phyloP scores from a whole-genome alignment of 2,329 filamentous ascomycete genomes.

The Colletotrichum australisinense region DNA sequence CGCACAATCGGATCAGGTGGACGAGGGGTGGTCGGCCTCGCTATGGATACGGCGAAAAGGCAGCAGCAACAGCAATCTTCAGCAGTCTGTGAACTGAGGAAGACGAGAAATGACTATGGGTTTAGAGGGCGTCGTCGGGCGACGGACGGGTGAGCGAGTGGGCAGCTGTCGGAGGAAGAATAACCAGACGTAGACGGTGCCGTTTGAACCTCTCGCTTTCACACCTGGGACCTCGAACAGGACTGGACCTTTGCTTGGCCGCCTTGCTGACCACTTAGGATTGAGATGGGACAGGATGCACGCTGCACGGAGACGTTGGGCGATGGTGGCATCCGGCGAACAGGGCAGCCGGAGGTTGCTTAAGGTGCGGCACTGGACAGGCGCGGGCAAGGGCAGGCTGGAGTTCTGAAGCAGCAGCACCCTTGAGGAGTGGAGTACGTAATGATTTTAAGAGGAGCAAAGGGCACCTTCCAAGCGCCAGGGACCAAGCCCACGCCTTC shows the following conservation, averaged over 20 bases:
- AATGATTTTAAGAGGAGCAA: constrained; percentile 1
- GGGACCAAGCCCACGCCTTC: not conserved
- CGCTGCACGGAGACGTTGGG: not conserved
- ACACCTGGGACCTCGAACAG: not conserved
- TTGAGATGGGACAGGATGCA: not conserved
- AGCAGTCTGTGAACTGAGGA: not conserved
- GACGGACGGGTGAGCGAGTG: constrained; percentile 12
- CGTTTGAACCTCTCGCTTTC: not conserved
- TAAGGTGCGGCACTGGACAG: not conserved
- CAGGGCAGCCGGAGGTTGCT: not conserved
- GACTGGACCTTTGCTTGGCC: not conserved
- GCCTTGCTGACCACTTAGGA: not conserved
- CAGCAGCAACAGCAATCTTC: not conserved
- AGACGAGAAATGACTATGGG: not conserved
- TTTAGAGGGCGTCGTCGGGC: constrained; percentile 19
- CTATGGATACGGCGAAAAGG: not conserved
- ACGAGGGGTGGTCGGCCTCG: not conserved
- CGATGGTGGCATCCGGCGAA: constrained; percentile 1
- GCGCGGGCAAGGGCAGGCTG: not conserved
- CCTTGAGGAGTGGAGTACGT: not conserved
- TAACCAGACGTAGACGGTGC: not conserved
- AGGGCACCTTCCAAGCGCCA: not conserved
- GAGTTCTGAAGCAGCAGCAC: not conserved
- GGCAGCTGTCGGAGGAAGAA: constrained; percentile 21
- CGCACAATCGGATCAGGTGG: not conserved